phyloP scores from a whole-genome alignment of 768 basidiomycete species.

The Neoboletus magnificus region DNA sequence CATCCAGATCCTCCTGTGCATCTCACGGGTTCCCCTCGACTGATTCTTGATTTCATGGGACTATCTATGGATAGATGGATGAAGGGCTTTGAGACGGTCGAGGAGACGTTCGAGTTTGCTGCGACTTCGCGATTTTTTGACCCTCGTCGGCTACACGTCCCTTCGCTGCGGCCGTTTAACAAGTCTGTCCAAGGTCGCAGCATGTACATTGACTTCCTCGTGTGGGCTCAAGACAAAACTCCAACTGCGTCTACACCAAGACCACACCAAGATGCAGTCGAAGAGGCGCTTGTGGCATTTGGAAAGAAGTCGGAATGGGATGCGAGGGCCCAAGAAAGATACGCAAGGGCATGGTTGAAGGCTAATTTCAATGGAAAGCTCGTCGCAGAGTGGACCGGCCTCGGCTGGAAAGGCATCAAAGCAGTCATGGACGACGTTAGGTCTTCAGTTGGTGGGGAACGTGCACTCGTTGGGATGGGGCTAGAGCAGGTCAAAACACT shows the following conservation, averaged over 20 bases:
- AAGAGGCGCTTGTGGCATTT: slow-evolving; percentile 52
- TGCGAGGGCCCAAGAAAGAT: slow-evolving; percentile 28
- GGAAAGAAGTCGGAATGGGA: slow-evolving; percentile 50
- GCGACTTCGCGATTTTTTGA: slow-evolving; percentile 52
- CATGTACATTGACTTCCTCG: slow-evolving; percentile 60
- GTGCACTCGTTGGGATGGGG: slow-evolving; percentile 39
- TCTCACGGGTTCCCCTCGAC: slow-evolving; percentile 48
- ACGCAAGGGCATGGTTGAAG: slow-evolving; percentile 36
- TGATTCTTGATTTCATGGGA: slow-evolving; percentile 55
- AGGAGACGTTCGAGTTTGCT: slow-evolving; percentile 58
- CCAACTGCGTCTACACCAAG: slow-evolving; percentile 10
- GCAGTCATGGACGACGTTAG: slow-evolving; percentile 52
- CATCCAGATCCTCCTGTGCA: slow-evolving; percentile 38
- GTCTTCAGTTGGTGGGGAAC: slow-evolving; percentile 43
- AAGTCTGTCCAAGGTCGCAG: slow-evolving; percentile 45
- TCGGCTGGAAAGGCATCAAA: slow-evolving; percentile 48
- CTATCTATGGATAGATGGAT: slow-evolving; percentile 50
- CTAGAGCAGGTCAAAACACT: slow-evolving; percentile 40
- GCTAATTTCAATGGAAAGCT: slow-evolving; percentile 45
- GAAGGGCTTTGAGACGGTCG: slow-evolving; percentile 52
- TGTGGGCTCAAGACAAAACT: slow-evolving; percentile 39
- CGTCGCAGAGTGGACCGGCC: slow-evolving; percentile 53
- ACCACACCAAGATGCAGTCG: slow-evolving; percentile 23
- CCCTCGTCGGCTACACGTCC: slow-evolving; percentile 34
- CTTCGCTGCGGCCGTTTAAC: slow-evolving; percentile 35